phyloP scores from a whole-genome alignment of 2,329 filamentous ascomycete genomes.

The Colletotrichum euphorbiae region DNA sequence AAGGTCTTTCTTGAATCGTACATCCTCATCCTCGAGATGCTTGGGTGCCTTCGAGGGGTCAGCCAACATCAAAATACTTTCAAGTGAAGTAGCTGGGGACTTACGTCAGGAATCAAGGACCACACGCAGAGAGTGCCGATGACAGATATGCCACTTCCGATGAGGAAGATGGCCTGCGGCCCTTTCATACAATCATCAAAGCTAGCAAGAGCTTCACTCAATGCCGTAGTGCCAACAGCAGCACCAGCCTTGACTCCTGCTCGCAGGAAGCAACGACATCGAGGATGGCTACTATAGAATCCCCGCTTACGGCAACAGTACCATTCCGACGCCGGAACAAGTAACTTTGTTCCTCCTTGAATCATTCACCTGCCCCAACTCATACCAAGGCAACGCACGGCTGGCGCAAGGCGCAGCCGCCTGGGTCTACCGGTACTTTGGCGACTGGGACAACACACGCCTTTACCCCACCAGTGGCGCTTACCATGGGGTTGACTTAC shows the following conservation, averaged over 20 bases:
- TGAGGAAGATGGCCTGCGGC: conserved; percentile 45
- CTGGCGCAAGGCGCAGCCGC: conserved; percentile 49
- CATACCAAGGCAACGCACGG: conserved; percentile 52
- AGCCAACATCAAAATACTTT: not conserved
- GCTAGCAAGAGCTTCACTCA: conserved; percentile 27
- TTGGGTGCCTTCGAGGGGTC: conserved; percentile 37
- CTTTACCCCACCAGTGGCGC: conserved; percentile 59
- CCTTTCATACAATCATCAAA: conserved; percentile 43
- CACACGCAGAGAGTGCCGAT: conserved; percentile 43
- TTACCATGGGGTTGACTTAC: conserved; percentile 61
- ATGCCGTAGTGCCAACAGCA: conserved; percentile 57
- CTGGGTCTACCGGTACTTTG: conserved; percentile 61
- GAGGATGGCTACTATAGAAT: conserved; percentile 62
- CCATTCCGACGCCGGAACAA: conserved; percentile 52
- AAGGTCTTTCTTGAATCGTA: conserved; percentile 41
- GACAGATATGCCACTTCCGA: conserved; percentile 45
- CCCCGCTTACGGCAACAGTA: conserved; percentile 53
- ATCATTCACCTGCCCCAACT: conserved; percentile 59
- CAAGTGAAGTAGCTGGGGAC: not conserved
- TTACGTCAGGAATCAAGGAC: conserved; percentile 44
- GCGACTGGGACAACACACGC: conserved; percentile 61
- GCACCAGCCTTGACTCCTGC: conserved; percentile 64
- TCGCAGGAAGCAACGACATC: conserved; percentile 58
- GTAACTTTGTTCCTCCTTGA: conserved; percentile 55
- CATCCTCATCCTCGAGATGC: conserved; percentile 42